Evolutionary conservation across 2,329 filamentous ascomycete genomes (phyloP).

Genomic region (Penicillium palitans): DNA sequence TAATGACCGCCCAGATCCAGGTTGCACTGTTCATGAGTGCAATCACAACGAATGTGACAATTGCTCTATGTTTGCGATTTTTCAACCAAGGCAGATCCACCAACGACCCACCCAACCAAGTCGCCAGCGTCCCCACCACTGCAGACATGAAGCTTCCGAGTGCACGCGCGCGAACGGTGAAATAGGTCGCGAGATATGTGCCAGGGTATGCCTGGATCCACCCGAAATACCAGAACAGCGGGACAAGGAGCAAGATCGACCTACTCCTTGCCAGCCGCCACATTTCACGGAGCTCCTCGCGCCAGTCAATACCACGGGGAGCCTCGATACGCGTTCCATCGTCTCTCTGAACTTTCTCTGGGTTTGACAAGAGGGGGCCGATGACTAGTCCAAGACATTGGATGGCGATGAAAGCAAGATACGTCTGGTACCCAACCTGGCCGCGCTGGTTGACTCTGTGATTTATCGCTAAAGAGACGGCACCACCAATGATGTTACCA

Average conservation of each 20-base stretch:
- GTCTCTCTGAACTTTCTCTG: slow-evolving; percentile 47
- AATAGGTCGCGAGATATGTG: slow-evolving; percentile 47
- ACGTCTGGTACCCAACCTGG: slow-evolving; percentile 36
- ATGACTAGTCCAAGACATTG: slow-evolving; percentile 49
- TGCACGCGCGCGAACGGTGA: slow-evolving; percentile 45
- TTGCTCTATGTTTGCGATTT: slow-evolving; percentile 43
- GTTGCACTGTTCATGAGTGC: slow-evolving; percentile 46
- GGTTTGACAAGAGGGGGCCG: slow-evolving; percentile 47
- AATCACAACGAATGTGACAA: slow-evolving; percentile 44
- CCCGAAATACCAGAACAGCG: slow-evolving; percentile 35
- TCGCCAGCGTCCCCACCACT: slow-evolving; percentile 42
- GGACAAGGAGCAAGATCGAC: slow-evolving; percentile 40
- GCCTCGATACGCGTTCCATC: slow-evolving; percentile 44
- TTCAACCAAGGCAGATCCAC: slow-evolving; percentile 44
- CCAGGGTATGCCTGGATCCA: slow-evolving; percentile 46
- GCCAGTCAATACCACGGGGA: slow-evolving; percentile 23
- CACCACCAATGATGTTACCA: slow-evolving; percentile 52
- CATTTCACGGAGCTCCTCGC: slow-evolving; percentile 38
- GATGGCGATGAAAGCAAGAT: slow-evolving; percentile 51
- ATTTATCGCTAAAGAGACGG: slow-evolving; percentile 54
- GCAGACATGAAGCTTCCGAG: slow-evolving; percentile 42
- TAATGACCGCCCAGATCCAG: slow-evolving; percentile 51
- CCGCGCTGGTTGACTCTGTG: slow-evolving; percentile 35
- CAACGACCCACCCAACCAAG: slow-evolving; percentile 40
- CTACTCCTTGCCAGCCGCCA: slow-evolving; percentile 36